phyloP scores from a whole-genome alignment of 495 filamentous ascomycete species.

The Penicillium turbatum region DNA sequence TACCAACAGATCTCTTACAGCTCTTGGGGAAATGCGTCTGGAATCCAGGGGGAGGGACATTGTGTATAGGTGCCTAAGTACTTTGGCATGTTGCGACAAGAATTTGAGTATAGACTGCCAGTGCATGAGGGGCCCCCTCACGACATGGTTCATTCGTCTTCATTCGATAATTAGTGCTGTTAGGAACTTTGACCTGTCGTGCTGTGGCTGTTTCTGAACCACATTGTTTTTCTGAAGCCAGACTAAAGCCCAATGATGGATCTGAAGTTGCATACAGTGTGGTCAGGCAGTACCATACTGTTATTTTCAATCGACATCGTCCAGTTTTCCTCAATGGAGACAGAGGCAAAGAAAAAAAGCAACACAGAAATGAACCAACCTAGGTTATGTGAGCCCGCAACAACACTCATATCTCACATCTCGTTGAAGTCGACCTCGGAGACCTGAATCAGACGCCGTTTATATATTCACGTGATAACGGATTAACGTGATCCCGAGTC shows the following conservation, averaged over 20 bases:
- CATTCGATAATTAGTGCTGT: too few relatives aligned
- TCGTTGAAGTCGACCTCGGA: not conserved
- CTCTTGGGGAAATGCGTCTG: not conserved
- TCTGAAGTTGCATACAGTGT: too few relatives aligned
- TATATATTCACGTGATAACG: not conserved
- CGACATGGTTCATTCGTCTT: too few relatives aligned
- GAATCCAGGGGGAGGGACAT: slow-evolving; percentile 10
- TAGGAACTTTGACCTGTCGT: too few relatives aligned
- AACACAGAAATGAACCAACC: not conserved
- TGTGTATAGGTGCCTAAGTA: not conserved
- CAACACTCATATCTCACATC: not conserved
- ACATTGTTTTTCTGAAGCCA: too few relatives aligned
- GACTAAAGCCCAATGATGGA: too few relatives aligned
- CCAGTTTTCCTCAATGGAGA: too few relatives aligned
- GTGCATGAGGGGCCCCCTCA: not conserved
- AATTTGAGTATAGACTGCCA: slow-evolving; percentile 1
- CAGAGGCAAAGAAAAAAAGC: too few relatives aligned
- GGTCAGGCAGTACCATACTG: too few relatives aligned
- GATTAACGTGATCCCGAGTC: not conserved
- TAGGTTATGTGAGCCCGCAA: not conserved
- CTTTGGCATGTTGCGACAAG: not conserved
- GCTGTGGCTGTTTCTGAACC: too few relatives aligned
- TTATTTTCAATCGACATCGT: too few relatives aligned
- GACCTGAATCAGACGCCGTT: not conserved
- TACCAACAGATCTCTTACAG: not conserved